Conservation (phyloP, 257 asterid genomes). For the Ballota nigra region DNA sequence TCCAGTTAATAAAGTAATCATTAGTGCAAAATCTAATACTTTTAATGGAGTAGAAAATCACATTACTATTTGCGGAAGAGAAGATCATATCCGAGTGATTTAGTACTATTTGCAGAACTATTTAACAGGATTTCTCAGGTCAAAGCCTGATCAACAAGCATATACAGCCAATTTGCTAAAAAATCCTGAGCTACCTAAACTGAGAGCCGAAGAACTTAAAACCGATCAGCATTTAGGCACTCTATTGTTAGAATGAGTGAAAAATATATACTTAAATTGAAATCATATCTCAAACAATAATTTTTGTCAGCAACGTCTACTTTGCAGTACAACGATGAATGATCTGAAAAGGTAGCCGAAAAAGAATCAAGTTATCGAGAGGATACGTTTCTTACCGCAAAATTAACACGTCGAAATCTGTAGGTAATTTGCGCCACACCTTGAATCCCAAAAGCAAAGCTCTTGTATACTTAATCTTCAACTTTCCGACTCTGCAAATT, state of each 20-base stretch:
- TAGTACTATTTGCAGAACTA: background rate
- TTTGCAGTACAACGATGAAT: background rate
- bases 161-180: background rate
- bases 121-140: background rate
- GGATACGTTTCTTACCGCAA: slow-evolving; percentile 30
- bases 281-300: background rate
- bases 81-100: background rate
- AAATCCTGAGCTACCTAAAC: background rate
- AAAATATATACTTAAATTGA: background rate
- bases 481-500: slow-evolving; percentile 20
- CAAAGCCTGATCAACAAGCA: slow-evolving; percentile 12
- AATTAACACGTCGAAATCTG: slow-evolving; percentile 34
- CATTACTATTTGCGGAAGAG: background rate
- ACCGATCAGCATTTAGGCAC: background rate
- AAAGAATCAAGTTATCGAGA: background rate
- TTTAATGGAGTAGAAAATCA: background rate
- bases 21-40: background rate
- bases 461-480: slow-evolving; percentile 30
- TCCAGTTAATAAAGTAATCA: background rate
- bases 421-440: slow-evolving; percentile 33
- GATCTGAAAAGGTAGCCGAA: background rate
- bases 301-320: background rate
- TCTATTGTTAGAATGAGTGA: background rate
- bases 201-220: background rate
- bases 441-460: slow-evolving; percentile 42